Evolutionary conservation across 768 basidiomycete genomes (phyloP).

Genomic region (Lentinula lateritia): DNA sequence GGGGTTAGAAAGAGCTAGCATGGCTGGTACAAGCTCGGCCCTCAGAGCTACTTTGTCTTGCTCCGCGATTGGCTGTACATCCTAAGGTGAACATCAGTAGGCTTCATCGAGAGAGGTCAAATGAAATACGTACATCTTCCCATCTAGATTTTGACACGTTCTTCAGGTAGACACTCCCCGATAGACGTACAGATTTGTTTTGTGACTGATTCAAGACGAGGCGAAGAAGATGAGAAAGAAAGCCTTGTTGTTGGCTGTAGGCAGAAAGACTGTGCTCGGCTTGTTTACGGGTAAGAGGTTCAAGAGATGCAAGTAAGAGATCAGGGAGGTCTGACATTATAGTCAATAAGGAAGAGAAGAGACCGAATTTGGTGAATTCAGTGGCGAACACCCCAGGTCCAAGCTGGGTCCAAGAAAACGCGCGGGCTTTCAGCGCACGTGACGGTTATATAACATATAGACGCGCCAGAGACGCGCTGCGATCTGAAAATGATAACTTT

Average conservation of each 20-base stretch:
- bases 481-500: no score
- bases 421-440: neutral
- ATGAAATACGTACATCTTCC: slow-evolving; percentile 62
- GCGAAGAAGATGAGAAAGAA: slow-evolving; percentile 70
- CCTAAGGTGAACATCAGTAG: slow-evolving; percentile 32
- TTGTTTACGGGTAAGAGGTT: slow-evolving; percentile 64
- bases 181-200: slow-evolving; percentile 69
- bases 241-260: slow-evolving; percentile 69
- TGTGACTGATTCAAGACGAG: slow-evolving; percentile 69
- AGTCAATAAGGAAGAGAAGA: neutral
- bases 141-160: slow-evolving; percentile 84
- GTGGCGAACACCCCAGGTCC: neutral
- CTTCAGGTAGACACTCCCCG: slow-evolving; percentile 89
- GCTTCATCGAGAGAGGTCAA: neutral
- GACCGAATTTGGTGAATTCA: neutral
- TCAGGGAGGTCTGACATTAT: slow-evolving; percentile 63
- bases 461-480: no score
- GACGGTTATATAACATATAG: neutral
- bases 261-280: slow-evolving; percentile 74
- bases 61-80: slow-evolving; percentile 64
- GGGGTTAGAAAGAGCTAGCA: slow-evolving; percentile 78
- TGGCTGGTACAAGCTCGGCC: slow-evolving; percentile 78
- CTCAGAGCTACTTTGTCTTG: slow-evolving; percentile 72
- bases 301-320: slow-evolving; percentile 67
- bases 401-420: neutral